Percentiles rank a stretch among this genome's conserved stretches.
phyloP scores from a whole-genome alignment of 2,329 filamentous ascomycete species.

The Trichocomaceae sp. region DNA sequence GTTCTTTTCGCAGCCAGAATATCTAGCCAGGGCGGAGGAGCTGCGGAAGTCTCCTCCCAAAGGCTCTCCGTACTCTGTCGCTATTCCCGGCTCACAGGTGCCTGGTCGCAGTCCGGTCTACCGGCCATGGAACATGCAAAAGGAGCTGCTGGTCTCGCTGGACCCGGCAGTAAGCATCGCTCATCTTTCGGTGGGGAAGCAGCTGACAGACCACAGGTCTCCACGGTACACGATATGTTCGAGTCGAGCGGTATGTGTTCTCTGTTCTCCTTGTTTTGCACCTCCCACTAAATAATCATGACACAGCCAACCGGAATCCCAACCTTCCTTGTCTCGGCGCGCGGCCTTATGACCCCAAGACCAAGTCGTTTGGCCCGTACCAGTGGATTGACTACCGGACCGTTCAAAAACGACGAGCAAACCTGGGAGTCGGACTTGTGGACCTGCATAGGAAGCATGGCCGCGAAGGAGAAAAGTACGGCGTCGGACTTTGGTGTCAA shows the following conservation, averaged over 20 bases:
- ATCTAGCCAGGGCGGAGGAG: slow-evolving; percentile 40
- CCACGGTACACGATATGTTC: slow-evolving; percentile 74
- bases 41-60: slow-evolving; percentile 60
- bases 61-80: slow-evolving; percentile 69
- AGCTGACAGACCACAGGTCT: slow-evolving; percentile 33
- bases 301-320: slow-evolving; percentile 50
- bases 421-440: slow-evolving; percentile 78
- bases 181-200: too few relatives aligned
- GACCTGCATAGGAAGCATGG: slow-evolving; percentile 71
- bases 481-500: slow-evolving; percentile 77
- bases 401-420: slow-evolving; percentile 69
- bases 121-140: slow-evolving; percentile 70
- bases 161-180: slow-evolving; percentile 54
- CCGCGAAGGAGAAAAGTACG: slow-evolving; percentile 60
- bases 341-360: slow-evolving; percentile 68
- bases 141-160: slow-evolving; percentile 64
- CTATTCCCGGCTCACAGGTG: slow-evolving; percentile 66
- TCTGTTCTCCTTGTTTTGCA: background rate
- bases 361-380: slow-evolving; percentile 69
- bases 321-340: slow-evolving; percentile 70
- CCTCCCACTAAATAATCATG: background rate
- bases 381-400: slow-evolving; percentile 78
- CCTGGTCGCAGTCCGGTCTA: slow-evolving; percentile 71
- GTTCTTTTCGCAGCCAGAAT: slow-evolving; percentile 33
- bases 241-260: slow-evolving; percentile 50